These are phyloP conservation scores for Flaveria trinervia DNA, from an alignment of 129 eudicot genomes.

Conservation along the genomic window DNA sequence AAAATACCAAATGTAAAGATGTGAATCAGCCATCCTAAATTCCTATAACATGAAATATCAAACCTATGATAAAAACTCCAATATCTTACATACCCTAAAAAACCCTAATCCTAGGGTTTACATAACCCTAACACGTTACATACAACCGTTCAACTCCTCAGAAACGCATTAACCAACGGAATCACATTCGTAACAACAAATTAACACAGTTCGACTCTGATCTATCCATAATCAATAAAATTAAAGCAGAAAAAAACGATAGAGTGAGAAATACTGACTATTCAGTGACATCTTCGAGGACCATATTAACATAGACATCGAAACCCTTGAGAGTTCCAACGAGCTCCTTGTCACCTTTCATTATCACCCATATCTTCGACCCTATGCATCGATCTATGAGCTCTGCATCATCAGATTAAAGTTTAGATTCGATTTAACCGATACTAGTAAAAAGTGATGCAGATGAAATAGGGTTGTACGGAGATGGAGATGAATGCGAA, in stretches of 20 bases:
- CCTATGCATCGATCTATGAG: constrained; percentile 95
- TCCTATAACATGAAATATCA: too few species aligned
- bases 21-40: not conserved
- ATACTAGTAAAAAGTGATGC: not conserved
- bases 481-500: constrained; percentile 12
- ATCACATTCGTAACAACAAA: not conserved
- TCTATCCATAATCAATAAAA: not conserved
- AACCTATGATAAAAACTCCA: not conserved
- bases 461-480: not conserved
- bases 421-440: not conserved
- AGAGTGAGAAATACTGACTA: constrained; percentile 54
- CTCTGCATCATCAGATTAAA: constrained; percentile 48
- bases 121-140: constrained; percentile 2
- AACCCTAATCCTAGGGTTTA: constrained; percentile 22
- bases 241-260: not conserved
- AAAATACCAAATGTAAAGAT: not conserved
- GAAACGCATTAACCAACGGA: too few species aligned
- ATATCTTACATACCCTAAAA: too few species aligned
- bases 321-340: constrained; percentile 95
- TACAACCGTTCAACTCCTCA: too few species aligned
- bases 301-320: constrained; percentile 98
- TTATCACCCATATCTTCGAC: constrained; percentile 93
- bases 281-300: constrained; percentile 98
- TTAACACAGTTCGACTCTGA: not conserved
- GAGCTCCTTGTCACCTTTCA: constrained; percentile 96